These are phyloP conservation scores for Vickermania spadyakhi DNA, from an alignment of 208 protist genomes.

Conservation along the genomic window DNA sequence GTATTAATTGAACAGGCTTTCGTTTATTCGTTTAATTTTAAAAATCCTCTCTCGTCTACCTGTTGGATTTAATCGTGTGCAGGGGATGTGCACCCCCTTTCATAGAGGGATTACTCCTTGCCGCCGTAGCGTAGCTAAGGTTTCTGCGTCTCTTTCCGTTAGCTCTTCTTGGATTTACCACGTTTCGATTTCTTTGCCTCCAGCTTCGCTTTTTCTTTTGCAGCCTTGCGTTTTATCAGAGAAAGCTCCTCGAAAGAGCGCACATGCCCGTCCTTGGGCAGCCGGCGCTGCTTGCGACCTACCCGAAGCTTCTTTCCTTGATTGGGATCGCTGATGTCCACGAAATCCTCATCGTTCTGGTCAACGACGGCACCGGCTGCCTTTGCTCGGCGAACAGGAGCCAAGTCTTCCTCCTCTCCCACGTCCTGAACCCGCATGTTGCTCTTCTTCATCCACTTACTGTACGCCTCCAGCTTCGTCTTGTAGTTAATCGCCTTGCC, in stretches of 20 bases:
- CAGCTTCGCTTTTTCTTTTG: slow-evolving; percentile 71
- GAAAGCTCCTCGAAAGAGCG: slow-evolving; percentile 84
- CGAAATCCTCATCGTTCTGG: slow-evolving; percentile 41
- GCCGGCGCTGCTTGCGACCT: slow-evolving; percentile 69
- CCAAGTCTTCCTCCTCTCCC: slow-evolving; percentile 86
- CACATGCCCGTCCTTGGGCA: slow-evolving; percentile 82
- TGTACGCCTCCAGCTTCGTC: slow-evolving; percentile 80
- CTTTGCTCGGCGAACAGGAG: slow-evolving; percentile 54
- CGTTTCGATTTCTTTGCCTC: slow-evolving; percentile 3
- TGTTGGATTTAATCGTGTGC: too few species aligned
- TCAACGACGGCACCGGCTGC: slow-evolving; percentile 26
- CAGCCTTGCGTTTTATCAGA: slow-evolving; percentile 59
- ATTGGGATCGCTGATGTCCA: slow-evolving; percentile 87
- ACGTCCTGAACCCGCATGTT: slow-evolving; percentile 90
- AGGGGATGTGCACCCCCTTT: too few species aligned
- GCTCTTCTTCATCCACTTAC: slow-evolving; percentile 85
- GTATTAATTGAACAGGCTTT: too few species aligned
- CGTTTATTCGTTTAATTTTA: too few species aligned
- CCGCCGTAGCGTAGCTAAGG: too few species aligned
- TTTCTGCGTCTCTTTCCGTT: too few species aligned
- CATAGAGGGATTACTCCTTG: too few species aligned
- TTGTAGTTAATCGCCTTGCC: slow-evolving; percentile 91
- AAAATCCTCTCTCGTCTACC: too few species aligned
- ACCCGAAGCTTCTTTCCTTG: slow-evolving; percentile 88
- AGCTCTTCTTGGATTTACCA: neutral